Conservation (phyloP, 495 filamentous ascomycete genomes). For the Entonaema liquescens region DNA sequence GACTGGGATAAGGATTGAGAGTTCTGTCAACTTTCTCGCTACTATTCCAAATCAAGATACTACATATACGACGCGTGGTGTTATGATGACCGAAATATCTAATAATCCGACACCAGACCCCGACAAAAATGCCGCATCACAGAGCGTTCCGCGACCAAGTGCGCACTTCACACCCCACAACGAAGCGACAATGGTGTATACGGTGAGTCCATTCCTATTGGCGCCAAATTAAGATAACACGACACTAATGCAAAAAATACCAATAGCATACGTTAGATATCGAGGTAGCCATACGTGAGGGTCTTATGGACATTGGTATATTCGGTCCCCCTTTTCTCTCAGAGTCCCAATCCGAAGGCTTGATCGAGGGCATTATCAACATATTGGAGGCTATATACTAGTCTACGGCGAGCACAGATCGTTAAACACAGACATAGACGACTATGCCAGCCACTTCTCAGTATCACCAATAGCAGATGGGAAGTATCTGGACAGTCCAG, state of each 20-base stretch:
- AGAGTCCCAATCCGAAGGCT: conserved; percentile 5
- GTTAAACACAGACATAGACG: background rate
- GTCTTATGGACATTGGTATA: conserved; percentile 62
- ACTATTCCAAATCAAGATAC: conserved; percentile 34
- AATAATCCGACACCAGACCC: background rate
- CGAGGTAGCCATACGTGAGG: conserved; percentile 58
- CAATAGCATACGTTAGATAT: conserved; percentile 63
- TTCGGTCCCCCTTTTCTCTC: conserved; percentile 52
- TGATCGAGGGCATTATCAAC: conserved; percentile 22
- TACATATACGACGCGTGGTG: conserved; percentile 14
- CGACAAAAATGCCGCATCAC: background rate
- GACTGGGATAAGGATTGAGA: conserved; percentile 57
- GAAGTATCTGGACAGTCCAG: background rate
- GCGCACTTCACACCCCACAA: conserved; percentile 31
- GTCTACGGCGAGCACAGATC: background rate
- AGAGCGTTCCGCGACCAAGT: conserved; percentile 8
- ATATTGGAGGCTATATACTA: conserved; percentile 22
- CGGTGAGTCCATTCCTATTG: conserved; percentile 41
- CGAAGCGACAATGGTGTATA: conserved; percentile 43
- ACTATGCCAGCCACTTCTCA: background rate
- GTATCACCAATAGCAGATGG: background rate
- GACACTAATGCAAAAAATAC: conserved; percentile 16
- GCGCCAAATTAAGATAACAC: background rate
- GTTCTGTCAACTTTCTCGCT: conserved; percentile 66
- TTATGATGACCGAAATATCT: conserved; percentile 30